These are phyloP conservation scores for Pulveroboletus frians DNA, from an alignment of 768 basidiomycete genomes.

Conservation along the genomic window DNA sequence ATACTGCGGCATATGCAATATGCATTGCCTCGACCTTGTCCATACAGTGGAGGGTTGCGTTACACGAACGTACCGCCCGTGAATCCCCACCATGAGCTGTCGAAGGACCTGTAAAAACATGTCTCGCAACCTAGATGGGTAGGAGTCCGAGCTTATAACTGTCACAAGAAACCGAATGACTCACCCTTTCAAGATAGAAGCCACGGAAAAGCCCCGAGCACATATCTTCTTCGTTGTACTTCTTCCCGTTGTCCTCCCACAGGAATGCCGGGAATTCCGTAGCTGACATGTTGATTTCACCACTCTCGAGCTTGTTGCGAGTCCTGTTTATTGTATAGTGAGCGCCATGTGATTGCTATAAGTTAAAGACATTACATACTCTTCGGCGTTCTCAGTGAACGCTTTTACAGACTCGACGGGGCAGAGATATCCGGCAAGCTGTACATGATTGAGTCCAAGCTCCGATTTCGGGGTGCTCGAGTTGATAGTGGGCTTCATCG, in stretches of 20 bases:
- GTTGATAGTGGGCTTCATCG: not conserved
- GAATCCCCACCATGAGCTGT: not conserved
- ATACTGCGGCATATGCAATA: not conserved
- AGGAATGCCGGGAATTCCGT: no score
- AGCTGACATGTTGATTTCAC: no score
- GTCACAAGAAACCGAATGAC: not conserved
- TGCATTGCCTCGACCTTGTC: not conserved
- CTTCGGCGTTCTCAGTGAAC: not conserved
- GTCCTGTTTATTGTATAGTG: not conserved
- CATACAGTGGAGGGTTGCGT: slow-evolving; percentile 2
- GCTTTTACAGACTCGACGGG: not conserved
- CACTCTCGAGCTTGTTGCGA: no score
- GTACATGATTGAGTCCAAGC: not conserved
- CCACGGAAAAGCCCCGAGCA: not conserved
- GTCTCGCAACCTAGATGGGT: not conserved
- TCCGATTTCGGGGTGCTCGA: not conserved
- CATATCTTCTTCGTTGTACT: not conserved
- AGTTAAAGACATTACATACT: not conserved
- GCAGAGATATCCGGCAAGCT: not conserved
- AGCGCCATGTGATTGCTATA: not conserved
- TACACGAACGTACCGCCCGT: not conserved
- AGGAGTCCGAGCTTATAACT: not conserved
- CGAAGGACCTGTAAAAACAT: not conserved
- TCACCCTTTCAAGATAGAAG: no score
- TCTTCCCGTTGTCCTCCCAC: not conserved